These are phyloP conservation scores for Talaromyces sp. DNA, from an alignment of 2,329 filamentous ascomycete species.

Conservation along the genomic window DNA sequence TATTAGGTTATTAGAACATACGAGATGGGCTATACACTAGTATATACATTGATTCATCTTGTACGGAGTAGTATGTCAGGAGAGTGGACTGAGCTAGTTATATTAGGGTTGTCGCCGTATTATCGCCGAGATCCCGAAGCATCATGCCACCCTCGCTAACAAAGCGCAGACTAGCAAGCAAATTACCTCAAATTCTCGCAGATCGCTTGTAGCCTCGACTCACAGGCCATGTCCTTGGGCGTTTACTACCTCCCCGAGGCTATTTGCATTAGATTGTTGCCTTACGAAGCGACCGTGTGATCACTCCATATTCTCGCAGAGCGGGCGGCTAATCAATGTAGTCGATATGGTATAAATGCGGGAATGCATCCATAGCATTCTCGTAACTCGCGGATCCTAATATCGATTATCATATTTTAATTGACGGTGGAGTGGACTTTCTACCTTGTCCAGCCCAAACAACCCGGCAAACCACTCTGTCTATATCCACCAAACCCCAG, in stretches of 20 bases:
- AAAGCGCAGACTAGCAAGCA: neutral
- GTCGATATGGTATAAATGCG: slow-evolving; percentile 7
- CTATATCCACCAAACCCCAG: neutral
- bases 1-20: neutral
- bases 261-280: neutral
- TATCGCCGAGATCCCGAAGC: slow-evolving; percentile 16
- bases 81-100: neutral
- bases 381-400: too few species aligned
- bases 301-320: neutral
- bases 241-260: neutral
- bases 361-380: neutral
- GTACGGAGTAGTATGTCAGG: neutral
- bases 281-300: slow-evolving; percentile 1
- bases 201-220: neutral
- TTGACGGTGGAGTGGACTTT: neutral
- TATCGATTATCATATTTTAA: neutral
- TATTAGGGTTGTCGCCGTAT: slow-evolving; percentile 5
- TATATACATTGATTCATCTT: neutral
- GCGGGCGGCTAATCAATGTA: neutral
- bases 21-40: neutral
- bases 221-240: neutral
- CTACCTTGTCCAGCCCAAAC: neutral
- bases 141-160: slow-evolving; percentile 11
- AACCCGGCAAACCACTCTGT: neutral
- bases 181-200: slow-evolving; percentile 4